A percentile compares a stretch with the other conserved stretches of the same genome.
Evolutionary conservation across 179 eudicot genomes (phyloP).

Genomic region (Nepenthes alata): DNA sequence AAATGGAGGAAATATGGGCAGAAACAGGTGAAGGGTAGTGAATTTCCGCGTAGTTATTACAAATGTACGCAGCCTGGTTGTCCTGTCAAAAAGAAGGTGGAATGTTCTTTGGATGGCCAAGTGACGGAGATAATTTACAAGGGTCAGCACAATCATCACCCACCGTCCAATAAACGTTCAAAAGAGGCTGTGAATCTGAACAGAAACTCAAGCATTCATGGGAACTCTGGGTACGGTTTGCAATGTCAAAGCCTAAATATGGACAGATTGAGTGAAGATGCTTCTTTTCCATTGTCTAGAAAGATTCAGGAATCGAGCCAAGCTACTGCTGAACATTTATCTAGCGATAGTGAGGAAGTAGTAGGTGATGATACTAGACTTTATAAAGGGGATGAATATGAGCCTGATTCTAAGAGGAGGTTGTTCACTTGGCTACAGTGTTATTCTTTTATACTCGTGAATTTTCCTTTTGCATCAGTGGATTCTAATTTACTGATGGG

Average conservation of each 20-base stretch:
- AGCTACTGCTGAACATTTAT: conserved; percentile 33
- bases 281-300: conserved; percentile 17
- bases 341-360: conserved; percentile 69
- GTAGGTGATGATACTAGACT: conserved; percentile 41
- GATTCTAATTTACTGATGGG: neutral
- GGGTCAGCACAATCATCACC: conserved; percentile 77
- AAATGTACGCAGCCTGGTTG: conserved; percentile 64
- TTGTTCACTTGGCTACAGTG: conserved; percentile 1
- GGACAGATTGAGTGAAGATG: conserved; percentile 22
- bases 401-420: conserved; percentile 83
- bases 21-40: conserved; percentile 88
- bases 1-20: conserved; percentile 93
- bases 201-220: conserved; percentile 23
- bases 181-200: conserved; percentile 38
- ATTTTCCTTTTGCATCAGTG: neutral
- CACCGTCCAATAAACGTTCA: conserved; percentile 42
- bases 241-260: conserved; percentile 21
- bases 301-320: conserved; percentile 62
- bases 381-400: conserved; percentile 44
- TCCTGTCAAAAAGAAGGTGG: conserved; percentile 84
- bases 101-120: conserved; percentile 73
- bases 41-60: conserved; percentile 79
- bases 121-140: conserved; percentile 85
- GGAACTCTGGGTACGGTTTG: conserved; percentile 20
- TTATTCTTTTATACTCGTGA: neutral